phyloP scores from a whole-genome alignment of 352 stramenopile genomes.

The Globisporangium cylindrosporum region DNA sequence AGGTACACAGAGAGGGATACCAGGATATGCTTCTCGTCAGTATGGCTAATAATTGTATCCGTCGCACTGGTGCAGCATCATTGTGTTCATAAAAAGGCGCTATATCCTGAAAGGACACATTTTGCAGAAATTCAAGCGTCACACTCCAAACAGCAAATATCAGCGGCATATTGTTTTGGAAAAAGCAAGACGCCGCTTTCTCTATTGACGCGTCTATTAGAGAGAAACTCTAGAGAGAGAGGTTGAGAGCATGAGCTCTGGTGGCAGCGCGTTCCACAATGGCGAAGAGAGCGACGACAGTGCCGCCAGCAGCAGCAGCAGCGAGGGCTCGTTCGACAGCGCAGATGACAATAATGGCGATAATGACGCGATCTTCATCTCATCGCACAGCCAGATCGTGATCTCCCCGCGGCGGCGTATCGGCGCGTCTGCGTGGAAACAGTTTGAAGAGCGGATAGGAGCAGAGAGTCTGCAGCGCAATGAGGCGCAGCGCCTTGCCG shows the following conservation, averaged over 20 bases:
- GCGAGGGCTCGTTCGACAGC: not conserved
- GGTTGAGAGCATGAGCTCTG: constrained; percentile 1
- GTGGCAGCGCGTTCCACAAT: not conserved
- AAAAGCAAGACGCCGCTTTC: not conserved
- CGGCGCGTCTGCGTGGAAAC: constrained; percentile 15
- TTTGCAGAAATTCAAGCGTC: not conserved
- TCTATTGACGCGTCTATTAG: not conserved
- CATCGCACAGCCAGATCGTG: constrained; percentile 53
- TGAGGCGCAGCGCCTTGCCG: constrained; percentile 12
- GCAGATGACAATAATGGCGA: constrained; percentile 8
- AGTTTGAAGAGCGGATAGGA: constrained; percentile 9
- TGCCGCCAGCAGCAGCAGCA: not conserved
- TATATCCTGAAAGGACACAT: not conserved
- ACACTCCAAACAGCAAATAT: not conserved
- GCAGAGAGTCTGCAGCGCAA: not conserved
- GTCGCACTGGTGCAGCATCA: no score
- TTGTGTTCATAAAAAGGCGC: not conserved
- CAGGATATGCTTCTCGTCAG: not conserved
- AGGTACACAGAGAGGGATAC: not conserved
- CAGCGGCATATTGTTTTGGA: not conserved
- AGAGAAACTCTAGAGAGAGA: not conserved
- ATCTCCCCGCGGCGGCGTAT: constrained; percentile 45
- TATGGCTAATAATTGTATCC: no score
- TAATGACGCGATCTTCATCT: constrained; percentile 57
- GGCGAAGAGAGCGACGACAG: no score